Percentiles rank a stretch among this genome's conserved stretches.
Conservation (phyloP, 1,284 basidiomycete genomes). For the Trametes hirsuta region DNA sequence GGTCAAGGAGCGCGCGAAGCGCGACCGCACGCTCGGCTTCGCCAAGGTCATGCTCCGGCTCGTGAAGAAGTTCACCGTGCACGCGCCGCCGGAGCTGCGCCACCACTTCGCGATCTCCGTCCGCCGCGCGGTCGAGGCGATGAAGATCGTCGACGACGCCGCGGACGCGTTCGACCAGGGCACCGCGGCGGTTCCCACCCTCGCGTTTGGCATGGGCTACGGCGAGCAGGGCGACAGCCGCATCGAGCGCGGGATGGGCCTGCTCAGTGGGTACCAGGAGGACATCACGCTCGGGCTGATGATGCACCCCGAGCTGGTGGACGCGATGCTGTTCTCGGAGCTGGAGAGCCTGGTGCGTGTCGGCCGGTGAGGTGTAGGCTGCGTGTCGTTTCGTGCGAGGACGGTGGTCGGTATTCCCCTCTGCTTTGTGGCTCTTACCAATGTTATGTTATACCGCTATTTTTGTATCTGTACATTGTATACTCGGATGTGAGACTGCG, state of each 20-base stretch:
- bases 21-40: slow-evolving; percentile 60
- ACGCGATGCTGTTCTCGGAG: slow-evolving; percentile 72
- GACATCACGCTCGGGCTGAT: slow-evolving; percentile 67
- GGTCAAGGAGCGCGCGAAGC: slow-evolving; percentile 72
- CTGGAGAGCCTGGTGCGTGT: slow-evolving; percentile 72
- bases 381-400: neutral
- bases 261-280: slow-evolving; percentile 75
- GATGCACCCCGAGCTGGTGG: slow-evolving; percentile 63
- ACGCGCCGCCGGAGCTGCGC: slow-evolving; percentile 51
- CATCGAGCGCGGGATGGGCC: slow-evolving; percentile 70
- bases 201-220: slow-evolving; percentile 77
- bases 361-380: slow-evolving; percentile 9
- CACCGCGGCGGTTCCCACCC: slow-evolving; percentile 54
- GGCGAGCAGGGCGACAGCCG: slow-evolving; percentile 71
- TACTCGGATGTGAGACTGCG: slow-evolving; percentile 1
- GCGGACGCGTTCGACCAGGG: slow-evolving; percentile 71
- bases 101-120: slow-evolving; percentile 65
- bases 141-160: slow-evolving; percentile 84
- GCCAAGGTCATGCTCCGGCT: slow-evolving; percentile 66
- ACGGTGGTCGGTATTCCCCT: neutral
- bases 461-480: slow-evolving; percentile 28
- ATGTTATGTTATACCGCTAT: slow-evolving; percentile 24
- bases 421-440: slow-evolving; percentile 9
- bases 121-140: slow-evolving; percentile 79
- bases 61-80: slow-evolving; percentile 60